Evolutionary conservation across 177 flowering plant species (phyloP).

Genomic region (Vitis hybrid): DNA sequence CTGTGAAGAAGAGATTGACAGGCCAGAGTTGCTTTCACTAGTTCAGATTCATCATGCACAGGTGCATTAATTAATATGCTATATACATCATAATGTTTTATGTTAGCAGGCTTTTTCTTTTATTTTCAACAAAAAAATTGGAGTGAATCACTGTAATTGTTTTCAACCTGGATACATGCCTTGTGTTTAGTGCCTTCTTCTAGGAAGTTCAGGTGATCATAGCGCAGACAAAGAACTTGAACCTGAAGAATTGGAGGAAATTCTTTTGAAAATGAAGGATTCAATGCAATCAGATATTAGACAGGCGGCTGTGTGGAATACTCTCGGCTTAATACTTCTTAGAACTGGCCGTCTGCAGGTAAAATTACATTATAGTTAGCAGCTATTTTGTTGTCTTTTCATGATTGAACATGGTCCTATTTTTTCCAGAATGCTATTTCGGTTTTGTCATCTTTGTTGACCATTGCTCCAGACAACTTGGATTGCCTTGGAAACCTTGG

Average conservation of each 20-base stretch:
- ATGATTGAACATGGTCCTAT: conserved; percentile 5
- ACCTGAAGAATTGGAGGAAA: conserved; percentile 70
- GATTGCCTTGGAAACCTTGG: conserved; percentile 95
- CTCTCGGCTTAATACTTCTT: conserved; percentile 78
- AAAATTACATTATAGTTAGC: background rate
- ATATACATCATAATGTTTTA: background rate
- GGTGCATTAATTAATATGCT: conserved; percentile 35
- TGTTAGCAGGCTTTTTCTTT: background rate
- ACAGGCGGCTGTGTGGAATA: conserved; percentile 88
- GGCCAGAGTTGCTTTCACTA: conserved; percentile 82
- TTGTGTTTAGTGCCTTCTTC: conserved; percentile 68
- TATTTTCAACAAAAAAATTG: background rate
- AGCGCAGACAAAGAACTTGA: conserved; percentile 68
- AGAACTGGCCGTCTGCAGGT: conserved; percentile 87
- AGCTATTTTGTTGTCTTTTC: conserved; percentile 2
- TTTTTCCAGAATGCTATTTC: conserved; percentile 77
- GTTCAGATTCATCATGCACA: conserved; percentile 96
- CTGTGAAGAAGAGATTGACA: conserved; percentile 69
- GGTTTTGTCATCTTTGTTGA: conserved; percentile 67
- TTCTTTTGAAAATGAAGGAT: conserved; percentile 66
- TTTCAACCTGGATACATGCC: conserved; percentile 10
- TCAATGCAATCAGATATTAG: conserved; percentile 72
- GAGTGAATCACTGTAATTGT: conserved; percentile 3
- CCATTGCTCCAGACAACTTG: conserved; percentile 62
- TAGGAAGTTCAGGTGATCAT: conserved; percentile 61